A percentile compares a stretch with the other conserved stretches of the same genome.
These are phyloP conservation scores for Trametes villosa DNA, from an alignment of 768 basidiomycete genomes.

Conservation along the genomic window DNA sequence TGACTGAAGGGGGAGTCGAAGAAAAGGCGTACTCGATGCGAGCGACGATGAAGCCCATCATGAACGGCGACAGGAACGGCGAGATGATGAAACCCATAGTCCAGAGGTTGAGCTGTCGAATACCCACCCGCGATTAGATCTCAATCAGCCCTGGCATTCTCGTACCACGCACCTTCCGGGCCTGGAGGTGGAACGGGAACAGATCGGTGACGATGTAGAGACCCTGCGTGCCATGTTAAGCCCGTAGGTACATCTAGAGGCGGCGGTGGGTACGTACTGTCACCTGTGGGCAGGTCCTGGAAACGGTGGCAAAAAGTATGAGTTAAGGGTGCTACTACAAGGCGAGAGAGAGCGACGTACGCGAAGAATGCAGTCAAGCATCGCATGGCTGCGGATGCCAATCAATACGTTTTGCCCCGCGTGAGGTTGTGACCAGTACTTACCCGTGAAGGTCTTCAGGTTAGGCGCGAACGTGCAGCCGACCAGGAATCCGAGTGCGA, in stretches of 20 bases:
- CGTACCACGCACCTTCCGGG: constrained; percentile 53
- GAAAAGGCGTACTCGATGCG: constrained; percentile 41
- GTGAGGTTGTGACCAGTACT: too few species aligned
- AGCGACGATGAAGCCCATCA: constrained; percentile 70
- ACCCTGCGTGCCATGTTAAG: constrained; percentile 41
- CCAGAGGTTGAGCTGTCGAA: constrained; percentile 62
- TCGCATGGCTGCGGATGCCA: constrained; percentile 57
- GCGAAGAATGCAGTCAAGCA: constrained; percentile 62
- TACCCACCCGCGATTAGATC: neutral
- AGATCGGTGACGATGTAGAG: constrained; percentile 65
- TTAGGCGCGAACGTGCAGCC: constrained; percentile 63
- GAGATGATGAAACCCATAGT: constrained; percentile 75
- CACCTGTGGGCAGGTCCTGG: constrained; percentile 62
- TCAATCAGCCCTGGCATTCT: neutral
- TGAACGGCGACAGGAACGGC: constrained; percentile 66
- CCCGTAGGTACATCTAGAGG: neutral
- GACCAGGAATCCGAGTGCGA: constrained; percentile 61
- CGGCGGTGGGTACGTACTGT: constrained; percentile 37
- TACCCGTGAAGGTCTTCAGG: constrained; percentile 60
- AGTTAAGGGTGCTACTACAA: neutral
- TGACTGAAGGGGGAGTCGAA: neutral
- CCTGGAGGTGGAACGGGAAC: constrained; percentile 72
- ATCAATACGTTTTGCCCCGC: too few species aligned
- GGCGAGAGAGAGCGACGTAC: constrained; percentile 34
- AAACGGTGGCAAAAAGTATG: neutral